Conservation (phyloP, 805 yeast genomes). For the Metschnikowia sp. region DNA sequence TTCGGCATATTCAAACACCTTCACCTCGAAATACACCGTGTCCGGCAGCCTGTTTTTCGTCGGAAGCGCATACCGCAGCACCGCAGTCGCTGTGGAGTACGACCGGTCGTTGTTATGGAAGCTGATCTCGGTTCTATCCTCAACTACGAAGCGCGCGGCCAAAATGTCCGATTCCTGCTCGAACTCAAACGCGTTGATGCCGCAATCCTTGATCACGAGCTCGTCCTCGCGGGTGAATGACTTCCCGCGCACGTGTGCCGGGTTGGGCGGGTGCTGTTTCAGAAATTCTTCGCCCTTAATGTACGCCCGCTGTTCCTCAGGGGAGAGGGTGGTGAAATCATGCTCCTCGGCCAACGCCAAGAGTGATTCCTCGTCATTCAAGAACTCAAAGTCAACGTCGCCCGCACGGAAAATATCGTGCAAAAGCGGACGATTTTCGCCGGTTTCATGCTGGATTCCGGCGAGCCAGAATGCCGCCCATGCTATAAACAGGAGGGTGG, state of each 20-base stretch:
- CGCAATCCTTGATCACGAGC: constrained; percentile 31
- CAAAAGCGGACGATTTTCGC: constrained; percentile 8
- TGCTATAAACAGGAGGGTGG: not conserved
- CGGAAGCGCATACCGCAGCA: constrained; percentile 38
- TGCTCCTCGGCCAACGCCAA: constrained; percentile 33
- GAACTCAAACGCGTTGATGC: constrained; percentile 39
- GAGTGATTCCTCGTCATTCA: constrained; percentile 40
- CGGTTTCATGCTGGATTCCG: not conserved
- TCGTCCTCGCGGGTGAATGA: constrained; percentile 31
- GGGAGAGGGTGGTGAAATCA: constrained; percentile 34
- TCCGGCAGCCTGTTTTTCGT: constrained; percentile 34
- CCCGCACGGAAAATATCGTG: constrained; percentile 10
- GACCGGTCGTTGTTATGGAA: constrained; percentile 37
- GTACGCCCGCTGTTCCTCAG: constrained; percentile 40
- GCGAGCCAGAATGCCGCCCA: constrained; percentile 3
- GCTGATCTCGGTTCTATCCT: constrained; percentile 36
- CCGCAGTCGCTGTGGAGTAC: constrained; percentile 39
- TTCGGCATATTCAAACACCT: constrained; percentile 32
- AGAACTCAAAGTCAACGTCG: constrained; percentile 34
- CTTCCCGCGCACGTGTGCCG: constrained; percentile 30
- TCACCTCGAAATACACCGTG: constrained; percentile 60
- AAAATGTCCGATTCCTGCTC: constrained; percentile 33
- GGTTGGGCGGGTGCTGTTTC: constrained; percentile 29
- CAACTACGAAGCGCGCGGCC: constrained; percentile 35
- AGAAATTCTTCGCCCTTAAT: constrained; percentile 35